Conservation (phyloP, 2,329 filamentous ascomycete genomes). For the Fusarium heterosporum region DNA sequence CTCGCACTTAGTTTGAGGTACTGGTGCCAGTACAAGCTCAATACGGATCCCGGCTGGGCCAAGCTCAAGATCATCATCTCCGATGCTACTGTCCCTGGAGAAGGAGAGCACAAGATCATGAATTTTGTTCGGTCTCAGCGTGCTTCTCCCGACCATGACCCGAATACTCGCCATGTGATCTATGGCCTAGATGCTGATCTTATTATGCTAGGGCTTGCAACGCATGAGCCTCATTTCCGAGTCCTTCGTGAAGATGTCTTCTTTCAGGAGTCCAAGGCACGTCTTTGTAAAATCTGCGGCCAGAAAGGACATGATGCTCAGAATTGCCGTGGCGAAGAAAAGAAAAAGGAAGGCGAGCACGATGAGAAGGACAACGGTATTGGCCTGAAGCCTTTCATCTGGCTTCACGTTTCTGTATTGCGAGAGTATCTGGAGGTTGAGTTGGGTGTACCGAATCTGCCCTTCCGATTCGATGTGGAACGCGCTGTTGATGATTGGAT, state of each 20-base stretch:
- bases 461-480: slow-evolving; percentile 92
- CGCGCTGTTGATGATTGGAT: slow-evolving; percentile 97
- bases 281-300: slow-evolving; percentile 88
- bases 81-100: slow-evolving; percentile 95
- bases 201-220: slow-evolving; percentile 97
- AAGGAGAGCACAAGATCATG: slow-evolving; percentile 99
- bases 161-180: slow-evolving; percentile 97
- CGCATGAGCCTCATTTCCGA: slow-evolving; percentile 96
- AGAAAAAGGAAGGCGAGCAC: slow-evolving; percentile 81
- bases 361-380: slow-evolving; percentile 81
- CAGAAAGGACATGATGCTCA: slow-evolving; percentile 91
- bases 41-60: slow-evolving; percentile 95
- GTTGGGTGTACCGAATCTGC: slow-evolving; percentile 82
- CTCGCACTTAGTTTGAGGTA: slow-evolving; percentile 90
- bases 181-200: slow-evolving; percentile 98
- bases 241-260: slow-evolving; percentile 98
- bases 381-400: slow-evolving; percentile 92
- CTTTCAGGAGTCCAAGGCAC: slow-evolving; percentile 84
- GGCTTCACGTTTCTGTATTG: slow-evolving; percentile 92
- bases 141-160: slow-evolving; percentile 89
- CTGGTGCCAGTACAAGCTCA: slow-evolving; percentile 98
- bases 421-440: slow-evolving; percentile 94
- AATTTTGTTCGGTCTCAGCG: slow-evolving; percentile 95
- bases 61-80: slow-evolving; percentile 98
- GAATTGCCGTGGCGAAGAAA: slow-evolving; percentile 83